Evolutionary conservation across 2,329 filamentous ascomycete species (phyloP).

Genomic region (Penicillium sp.): DNA sequence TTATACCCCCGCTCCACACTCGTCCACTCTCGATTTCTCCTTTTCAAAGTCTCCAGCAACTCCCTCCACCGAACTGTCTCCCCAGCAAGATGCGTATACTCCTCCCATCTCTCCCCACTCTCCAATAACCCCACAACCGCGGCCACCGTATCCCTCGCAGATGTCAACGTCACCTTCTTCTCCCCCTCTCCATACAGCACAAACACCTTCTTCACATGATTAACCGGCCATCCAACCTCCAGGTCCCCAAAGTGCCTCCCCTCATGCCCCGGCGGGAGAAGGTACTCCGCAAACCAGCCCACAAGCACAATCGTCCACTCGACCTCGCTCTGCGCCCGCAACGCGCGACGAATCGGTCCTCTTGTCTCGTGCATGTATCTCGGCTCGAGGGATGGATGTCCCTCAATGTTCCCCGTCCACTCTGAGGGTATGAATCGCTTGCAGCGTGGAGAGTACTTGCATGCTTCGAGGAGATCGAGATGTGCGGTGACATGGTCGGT

Average conservation of each 20-base stretch:
- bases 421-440: conserved; percentile 29
- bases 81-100: not conserved
- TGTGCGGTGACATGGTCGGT: conserved; percentile 10
- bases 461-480: conserved; percentile 19
- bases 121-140: not conserved
- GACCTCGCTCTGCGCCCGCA: conserved; percentile 15
- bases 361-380: conserved; percentile 20
- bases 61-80: not conserved
- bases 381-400: conserved; percentile 19
- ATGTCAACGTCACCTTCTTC: not conserved
- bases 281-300: conserved; percentile 30
- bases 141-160: not conserved
- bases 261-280: not conserved
- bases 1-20: not conserved
- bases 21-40: not conserved
- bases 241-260: not conserved
- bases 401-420: conserved; percentile 24
- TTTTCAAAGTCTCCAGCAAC: not conserved
- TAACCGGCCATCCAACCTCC: not conserved
- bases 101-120: not conserved
- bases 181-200: not conserved
- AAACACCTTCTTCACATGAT: not conserved
- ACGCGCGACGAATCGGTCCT: conserved; percentile 15
- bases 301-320: conserved; percentile 26
- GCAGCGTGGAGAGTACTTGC: conserved; percentile 13